phyloP scores from a whole-genome alignment of 2,329 filamentous ascomycete genomes.

The Apiospora malaysiana region DNA sequence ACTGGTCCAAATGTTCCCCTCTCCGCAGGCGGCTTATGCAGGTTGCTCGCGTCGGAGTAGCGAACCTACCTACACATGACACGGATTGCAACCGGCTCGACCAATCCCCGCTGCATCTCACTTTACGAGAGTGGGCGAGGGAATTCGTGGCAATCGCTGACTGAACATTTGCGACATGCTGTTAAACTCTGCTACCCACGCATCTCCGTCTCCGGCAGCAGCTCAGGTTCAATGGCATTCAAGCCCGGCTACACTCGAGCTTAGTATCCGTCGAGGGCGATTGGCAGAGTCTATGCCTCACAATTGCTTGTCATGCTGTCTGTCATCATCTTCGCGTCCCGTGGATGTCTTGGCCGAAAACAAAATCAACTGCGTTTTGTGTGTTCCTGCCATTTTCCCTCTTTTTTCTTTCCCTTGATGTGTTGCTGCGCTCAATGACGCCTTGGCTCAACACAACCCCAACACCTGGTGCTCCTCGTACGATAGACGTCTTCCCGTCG shows the following conservation, averaged over 20 bases:
- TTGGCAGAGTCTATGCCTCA: neutral
- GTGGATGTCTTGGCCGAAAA: neutral
- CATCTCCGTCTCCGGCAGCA: neutral
- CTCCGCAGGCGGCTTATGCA: constrained; percentile 40
- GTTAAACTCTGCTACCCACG: constrained; percentile 22
- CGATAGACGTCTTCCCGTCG: constrained; percentile 5
- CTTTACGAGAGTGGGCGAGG: constrained; percentile 32
- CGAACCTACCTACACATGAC: constrained; percentile 33
- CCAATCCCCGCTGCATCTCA: constrained; percentile 38
- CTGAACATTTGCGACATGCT: constrained; percentile 30
- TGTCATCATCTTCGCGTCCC: neutral
- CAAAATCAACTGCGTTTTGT: neutral
- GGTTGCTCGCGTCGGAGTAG: constrained; percentile 30
- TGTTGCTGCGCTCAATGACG: neutral
- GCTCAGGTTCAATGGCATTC: neutral
- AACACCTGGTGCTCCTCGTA: constrained; percentile 12
- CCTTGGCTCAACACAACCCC: neutral
- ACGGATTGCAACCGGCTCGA: constrained; percentile 32
- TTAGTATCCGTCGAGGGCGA: neutral
- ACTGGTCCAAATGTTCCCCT: constrained; percentile 33
- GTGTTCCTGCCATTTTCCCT: neutral
- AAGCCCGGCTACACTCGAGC: neutral
- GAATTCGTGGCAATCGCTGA: constrained; percentile 42
- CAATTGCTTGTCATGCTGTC: neutral
- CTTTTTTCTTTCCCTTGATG: neutral